These are phyloP conservation scores for Ceratocystiopsis sp. DNA, from an alignment of 2,329 filamentous ascomycete genomes.

Conservation along the genomic window DNA sequence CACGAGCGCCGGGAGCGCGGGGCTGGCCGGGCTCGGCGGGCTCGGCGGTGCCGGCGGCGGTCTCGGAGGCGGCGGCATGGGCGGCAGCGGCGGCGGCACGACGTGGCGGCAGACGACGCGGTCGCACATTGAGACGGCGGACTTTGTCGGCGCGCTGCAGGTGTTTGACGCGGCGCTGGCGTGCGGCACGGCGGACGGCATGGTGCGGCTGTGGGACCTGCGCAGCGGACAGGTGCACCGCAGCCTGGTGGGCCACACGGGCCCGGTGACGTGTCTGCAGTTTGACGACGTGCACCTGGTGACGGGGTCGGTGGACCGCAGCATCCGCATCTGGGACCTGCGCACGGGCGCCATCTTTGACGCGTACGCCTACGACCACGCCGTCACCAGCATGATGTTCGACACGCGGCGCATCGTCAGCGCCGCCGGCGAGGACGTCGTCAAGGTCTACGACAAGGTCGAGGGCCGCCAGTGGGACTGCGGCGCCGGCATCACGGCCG, in stretches of 20 bases:
- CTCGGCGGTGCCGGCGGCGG: too few species aligned
- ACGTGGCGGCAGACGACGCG: constrained; percentile 64
- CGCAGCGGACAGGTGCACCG: constrained; percentile 93
- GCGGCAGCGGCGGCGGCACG: too few species aligned
- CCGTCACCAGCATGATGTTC: constrained; percentile 95
- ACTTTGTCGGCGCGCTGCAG: constrained; percentile 89
- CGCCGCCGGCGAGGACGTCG: constrained; percentile 80
- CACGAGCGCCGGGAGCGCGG: background rate
- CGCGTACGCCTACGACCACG: constrained; percentile 85
- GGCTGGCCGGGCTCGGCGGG: too few species aligned
- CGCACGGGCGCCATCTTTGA: constrained; percentile 90
- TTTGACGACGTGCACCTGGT: constrained; percentile 94
- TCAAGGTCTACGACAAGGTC: constrained; percentile 96
- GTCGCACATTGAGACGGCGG: constrained; percentile 59
- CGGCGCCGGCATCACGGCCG: constrained; percentile 60
- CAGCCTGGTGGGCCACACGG: constrained; percentile 88
- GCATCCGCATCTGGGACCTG: constrained; percentile 95
- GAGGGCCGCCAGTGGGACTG: constrained; percentile 95
- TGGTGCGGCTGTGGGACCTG: constrained; percentile 94
- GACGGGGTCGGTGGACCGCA: constrained; percentile 81
- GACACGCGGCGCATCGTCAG: constrained; percentile 77
- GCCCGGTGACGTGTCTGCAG: constrained; percentile 81
- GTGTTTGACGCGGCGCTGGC: constrained; percentile 92
- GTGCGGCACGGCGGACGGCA: constrained; percentile 91
- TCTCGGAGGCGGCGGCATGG: constrained; percentile 13